Conservation (phyloP, 2,329 filamentous ascomycete species). For the Simplicillium aogashimaense region DNA sequence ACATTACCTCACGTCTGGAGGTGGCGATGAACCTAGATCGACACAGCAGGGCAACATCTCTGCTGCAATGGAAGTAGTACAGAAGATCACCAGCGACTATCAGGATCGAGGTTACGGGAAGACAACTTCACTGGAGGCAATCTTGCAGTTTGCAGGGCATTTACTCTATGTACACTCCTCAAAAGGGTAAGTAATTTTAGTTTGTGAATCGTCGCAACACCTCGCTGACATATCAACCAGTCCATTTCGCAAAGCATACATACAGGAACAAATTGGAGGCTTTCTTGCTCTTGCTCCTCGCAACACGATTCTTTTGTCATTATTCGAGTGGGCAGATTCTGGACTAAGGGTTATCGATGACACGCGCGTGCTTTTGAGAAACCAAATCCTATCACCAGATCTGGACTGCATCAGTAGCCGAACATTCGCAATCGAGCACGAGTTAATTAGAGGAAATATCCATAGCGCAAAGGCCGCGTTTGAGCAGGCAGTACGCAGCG, state of each 20-base stretch:
- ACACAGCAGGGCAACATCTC: slow-evolving; percentile 44
- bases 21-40: slow-evolving; percentile 32
- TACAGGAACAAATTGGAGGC: slow-evolving; percentile 51
- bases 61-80: slow-evolving; percentile 33
- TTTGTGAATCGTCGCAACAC: not conserved
- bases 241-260: slow-evolving; percentile 55
- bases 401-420: slow-evolving; percentile 34
- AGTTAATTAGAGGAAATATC: slow-evolving; percentile 34
- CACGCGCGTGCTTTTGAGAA: slow-evolving; percentile 54
- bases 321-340: slow-evolving; percentile 66
- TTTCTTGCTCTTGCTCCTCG: slow-evolving; percentile 58
- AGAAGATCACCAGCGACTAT: slow-evolving; percentile 31
- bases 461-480: slow-evolving; percentile 41
- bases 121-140: slow-evolving; percentile 42
- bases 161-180: slow-evolving; percentile 59
- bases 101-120: slow-evolving; percentile 20
- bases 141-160: slow-evolving; percentile 58
- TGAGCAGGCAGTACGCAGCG: slow-evolving; percentile 36
- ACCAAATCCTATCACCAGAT: slow-evolving; percentile 31
- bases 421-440: slow-evolving; percentile 41
- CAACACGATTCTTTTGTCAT: slow-evolving; percentile 65
- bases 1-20: slow-evolving; percentile 48
- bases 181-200: slow-evolving; percentile 33
- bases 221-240: slow-evolving; percentile 21
- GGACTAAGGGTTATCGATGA: slow-evolving; percentile 67